Conservation (phyloP, 768 basidiomycete species). For the Sutorius australiensis region DNA sequence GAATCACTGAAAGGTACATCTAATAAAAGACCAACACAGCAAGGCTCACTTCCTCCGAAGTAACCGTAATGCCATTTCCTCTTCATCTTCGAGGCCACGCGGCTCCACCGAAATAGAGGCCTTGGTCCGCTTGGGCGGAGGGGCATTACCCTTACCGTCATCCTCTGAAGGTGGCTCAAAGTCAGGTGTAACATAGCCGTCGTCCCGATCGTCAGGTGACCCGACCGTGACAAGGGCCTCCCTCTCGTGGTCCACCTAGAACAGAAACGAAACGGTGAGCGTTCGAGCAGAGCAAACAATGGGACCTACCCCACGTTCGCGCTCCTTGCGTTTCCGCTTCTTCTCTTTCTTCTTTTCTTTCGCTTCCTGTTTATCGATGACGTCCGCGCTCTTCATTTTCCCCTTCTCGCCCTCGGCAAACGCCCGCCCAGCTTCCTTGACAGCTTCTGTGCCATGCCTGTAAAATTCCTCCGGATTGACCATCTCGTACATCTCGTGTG, state of each 20-base stretch:
- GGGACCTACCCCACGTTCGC: slow-evolving; percentile 43
- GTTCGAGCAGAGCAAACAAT: not conserved
- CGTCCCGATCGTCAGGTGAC: slow-evolving; percentile 48
- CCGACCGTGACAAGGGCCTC: slow-evolving; percentile 28
- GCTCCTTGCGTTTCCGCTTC: slow-evolving; percentile 87
- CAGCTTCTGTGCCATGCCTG: slow-evolving; percentile 61
- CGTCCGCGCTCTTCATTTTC: slow-evolving; percentile 67
- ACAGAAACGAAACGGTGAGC: not conserved
- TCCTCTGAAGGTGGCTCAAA: slow-evolving; percentile 51
- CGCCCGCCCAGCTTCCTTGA: slow-evolving; percentile 57
- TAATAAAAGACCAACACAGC: not conserved
- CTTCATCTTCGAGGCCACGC: slow-evolving; percentile 49
- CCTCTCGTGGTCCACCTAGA: slow-evolving; percentile 27
- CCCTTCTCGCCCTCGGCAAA: slow-evolving; percentile 74
- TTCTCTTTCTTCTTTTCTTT: slow-evolving; percentile 87
- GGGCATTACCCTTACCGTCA: slow-evolving; percentile 34
- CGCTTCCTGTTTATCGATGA: slow-evolving; percentile 75
- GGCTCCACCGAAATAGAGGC: slow-evolving; percentile 9
- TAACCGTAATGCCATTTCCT: slow-evolving; percentile 62
- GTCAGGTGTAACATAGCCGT: slow-evolving; percentile 70
- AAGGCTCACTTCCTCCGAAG: slow-evolving; percentile 35
- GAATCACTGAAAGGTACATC: not conserved
- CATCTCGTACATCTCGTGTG: slow-evolving; percentile 82
- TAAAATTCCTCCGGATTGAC: slow-evolving; percentile 71
- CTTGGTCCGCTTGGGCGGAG: slow-evolving; percentile 33